Conservation (phyloP, 192 early-diverging fungal species). For the Phlyctochytrium planicorne region DNA sequence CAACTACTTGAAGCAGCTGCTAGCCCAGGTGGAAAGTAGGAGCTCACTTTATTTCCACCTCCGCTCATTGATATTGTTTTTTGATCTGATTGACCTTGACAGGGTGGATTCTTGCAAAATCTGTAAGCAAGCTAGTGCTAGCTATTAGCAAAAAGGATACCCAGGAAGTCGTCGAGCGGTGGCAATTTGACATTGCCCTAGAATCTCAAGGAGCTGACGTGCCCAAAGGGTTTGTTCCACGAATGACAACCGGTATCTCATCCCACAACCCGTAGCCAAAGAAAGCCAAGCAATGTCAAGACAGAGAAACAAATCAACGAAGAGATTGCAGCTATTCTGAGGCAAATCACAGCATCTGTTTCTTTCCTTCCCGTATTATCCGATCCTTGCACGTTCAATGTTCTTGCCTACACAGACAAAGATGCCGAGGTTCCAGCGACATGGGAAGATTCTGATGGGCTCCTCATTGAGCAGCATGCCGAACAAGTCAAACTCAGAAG, state of each 20-base stretch:
- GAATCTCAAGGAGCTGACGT: constrained; percentile 28
- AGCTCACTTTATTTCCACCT: constrained; percentile 6
- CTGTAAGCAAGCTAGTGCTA: constrained; percentile 82
- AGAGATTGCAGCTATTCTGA: constrained; percentile 87
- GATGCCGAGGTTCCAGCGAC: constrained; percentile 81
- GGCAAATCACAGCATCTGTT: constrained; percentile 88
- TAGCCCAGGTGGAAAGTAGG: constrained; percentile 78
- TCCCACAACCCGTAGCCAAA: too few relatives aligned
- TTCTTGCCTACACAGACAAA: constrained; percentile 84
- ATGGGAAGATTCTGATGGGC: constrained; percentile 83
- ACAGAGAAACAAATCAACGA: constrained; percentile 62
- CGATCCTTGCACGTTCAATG: constrained; percentile 89
- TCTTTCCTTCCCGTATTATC: constrained; percentile 87
- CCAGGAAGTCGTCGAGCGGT: constrained; percentile 81
- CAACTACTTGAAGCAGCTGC: constrained; percentile 73
- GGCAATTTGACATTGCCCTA: constrained; percentile 92
- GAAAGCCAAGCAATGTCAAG: constrained; percentile 14
- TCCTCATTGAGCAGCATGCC: constrained; percentile 74
- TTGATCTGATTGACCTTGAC: too few relatives aligned
- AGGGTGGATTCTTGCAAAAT: constrained; percentile 76
- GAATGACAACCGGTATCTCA: too few relatives aligned
- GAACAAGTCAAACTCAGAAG: constrained; percentile 83
- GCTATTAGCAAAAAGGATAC: constrained; percentile 84
- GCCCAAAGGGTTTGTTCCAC: too few relatives aligned
- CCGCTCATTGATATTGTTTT: not conserved